These are phyloP conservation scores for Teratosphaeria viscida DNA, from an alignment of 2,329 filamentous ascomycete species.

Conservation along the genomic window DNA sequence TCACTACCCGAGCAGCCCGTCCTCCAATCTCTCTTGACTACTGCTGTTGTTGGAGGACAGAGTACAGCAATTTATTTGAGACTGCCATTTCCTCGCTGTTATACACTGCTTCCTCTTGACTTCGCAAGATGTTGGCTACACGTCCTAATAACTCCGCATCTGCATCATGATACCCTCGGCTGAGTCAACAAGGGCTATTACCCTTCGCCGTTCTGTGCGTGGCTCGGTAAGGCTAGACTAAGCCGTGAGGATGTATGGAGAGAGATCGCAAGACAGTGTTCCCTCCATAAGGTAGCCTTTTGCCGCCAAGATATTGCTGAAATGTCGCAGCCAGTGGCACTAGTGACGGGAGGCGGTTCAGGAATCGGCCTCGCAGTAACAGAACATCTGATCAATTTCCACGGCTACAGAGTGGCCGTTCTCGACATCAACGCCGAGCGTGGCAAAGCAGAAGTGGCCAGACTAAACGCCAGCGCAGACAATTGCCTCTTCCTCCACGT, in stretches of 20 bases:
- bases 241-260: background rate
- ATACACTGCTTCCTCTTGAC: background rate
- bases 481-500: constrained; percentile 11
- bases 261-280: background rate
- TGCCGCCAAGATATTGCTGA: background rate
- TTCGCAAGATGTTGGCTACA: background rate
- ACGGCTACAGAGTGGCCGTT: constrained; percentile 13
- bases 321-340: constrained; percentile 10
- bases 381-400: constrained; percentile 13
- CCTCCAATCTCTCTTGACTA: background rate
- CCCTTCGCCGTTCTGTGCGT: background rate
- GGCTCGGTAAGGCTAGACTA: background rate
- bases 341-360: constrained; percentile 13
- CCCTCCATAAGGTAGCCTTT: background rate
- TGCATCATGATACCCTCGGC: background rate
- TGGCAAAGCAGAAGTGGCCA: constrained; percentile 5
- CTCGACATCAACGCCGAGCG: constrained; percentile 9
- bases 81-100: background rate
- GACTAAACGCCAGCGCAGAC: constrained; percentile 6
- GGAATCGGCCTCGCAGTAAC: constrained; percentile 16
- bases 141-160: background rate
- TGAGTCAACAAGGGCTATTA: background rate
- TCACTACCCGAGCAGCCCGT: background rate
- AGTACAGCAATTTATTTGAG: background rate
- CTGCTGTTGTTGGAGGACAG: background rate